These are phyloP conservation scores for Amaranthus hypochondriacus DNA, from an alignment of 148 eudicot species.

Conservation along the genomic window DNA sequence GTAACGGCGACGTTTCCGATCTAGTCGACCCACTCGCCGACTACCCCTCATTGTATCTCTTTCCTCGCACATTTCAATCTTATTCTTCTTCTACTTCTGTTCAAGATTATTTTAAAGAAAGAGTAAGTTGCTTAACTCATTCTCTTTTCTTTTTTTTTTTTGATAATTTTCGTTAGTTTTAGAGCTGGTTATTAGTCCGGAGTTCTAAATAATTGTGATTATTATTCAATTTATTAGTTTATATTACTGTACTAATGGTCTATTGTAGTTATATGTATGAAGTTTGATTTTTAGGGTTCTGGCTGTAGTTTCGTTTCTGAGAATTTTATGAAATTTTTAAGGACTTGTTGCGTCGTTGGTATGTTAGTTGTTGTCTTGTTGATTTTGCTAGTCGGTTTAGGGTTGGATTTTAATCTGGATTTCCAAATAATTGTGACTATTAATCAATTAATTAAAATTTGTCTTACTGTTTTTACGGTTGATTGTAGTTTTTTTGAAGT, in stretches of 20 bases:
- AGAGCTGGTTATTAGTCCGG: background rate
- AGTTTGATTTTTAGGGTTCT: background rate
- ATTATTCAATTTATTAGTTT: background rate
- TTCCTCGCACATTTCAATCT: constrained; percentile 21
- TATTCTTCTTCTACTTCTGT: constrained; percentile 11
- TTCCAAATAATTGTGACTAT: too few species aligned
- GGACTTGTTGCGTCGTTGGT: background rate
- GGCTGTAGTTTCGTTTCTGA: background rate
- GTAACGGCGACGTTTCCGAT: constrained; percentile 4
- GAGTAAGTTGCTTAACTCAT: constrained; percentile 26
- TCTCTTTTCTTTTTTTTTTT: background rate
- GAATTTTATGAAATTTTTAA: background rate
- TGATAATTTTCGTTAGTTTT: background rate
- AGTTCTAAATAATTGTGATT: background rate
- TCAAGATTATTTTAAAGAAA: constrained; percentile 34
- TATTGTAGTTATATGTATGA: background rate
- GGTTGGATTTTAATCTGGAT: too few species aligned
- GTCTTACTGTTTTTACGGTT: too few species aligned
- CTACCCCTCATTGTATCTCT: constrained; percentile 24
- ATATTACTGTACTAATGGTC: background rate
- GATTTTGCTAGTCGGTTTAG: background rate
- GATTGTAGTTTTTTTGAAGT: background rate
- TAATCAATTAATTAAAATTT: too few species aligned
- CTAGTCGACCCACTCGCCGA: constrained; percentile 30
- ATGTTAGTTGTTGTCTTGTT: background rate